Percentiles rank a stretch among this genome's conserved stretches.
These are phyloP conservation scores for Wallemia mellicola DNA, from an alignment of 1,284 basidiomycete genomes.

Conservation along the genomic window DNA sequence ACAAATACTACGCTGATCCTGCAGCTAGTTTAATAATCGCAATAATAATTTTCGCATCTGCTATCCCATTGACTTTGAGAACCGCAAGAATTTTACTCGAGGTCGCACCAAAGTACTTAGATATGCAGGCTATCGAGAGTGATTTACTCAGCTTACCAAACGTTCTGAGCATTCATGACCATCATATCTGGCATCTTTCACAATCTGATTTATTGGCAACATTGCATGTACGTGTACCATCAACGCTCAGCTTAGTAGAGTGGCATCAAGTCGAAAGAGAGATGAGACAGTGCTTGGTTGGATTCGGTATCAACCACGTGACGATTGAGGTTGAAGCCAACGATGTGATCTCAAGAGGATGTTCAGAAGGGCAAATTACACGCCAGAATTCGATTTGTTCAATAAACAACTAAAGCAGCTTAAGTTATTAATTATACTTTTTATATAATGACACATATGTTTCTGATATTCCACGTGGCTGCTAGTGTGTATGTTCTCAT, in stretches of 20 bases:
- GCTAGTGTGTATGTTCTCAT: too few relatives aligned
- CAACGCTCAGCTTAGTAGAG: not conserved
- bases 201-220: not conserved
- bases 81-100: not conserved
- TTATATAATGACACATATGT: not conserved
- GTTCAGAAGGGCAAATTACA: not conserved
- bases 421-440: not conserved
- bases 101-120: not conserved
- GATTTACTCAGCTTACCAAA: not conserved
- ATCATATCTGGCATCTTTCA: not conserved
- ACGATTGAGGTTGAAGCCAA: not conserved
- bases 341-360: not conserved
- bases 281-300: not conserved
- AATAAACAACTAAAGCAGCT: not conserved
- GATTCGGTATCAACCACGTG: not conserved
- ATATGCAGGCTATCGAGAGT: not conserved
- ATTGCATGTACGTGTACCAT: not conserved
- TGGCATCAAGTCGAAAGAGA: not conserved
- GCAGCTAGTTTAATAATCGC: not conserved
- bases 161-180: not conserved
- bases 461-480: too few relatives aligned
- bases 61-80: not conserved
- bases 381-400: not conserved
- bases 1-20: not conserved
- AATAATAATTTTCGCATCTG: not conserved